Evolutionary conservation across 169 alveolate species (phyloP).

Genomic region (Perkinsus olseni): DNA sequence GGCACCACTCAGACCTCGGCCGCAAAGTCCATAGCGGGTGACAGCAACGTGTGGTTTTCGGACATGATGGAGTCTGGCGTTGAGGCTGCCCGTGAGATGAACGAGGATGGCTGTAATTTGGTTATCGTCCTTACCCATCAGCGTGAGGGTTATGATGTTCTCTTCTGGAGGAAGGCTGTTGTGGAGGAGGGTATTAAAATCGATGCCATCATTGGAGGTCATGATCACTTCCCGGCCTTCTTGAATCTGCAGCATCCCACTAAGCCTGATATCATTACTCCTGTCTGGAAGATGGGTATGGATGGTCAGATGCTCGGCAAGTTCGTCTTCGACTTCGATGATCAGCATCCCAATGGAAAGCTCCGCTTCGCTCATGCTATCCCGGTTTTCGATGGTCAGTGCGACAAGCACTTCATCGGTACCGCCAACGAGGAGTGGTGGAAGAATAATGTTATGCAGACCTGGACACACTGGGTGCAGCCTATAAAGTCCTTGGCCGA

Average conservation of each 20-base stretch:
- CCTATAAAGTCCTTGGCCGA: neutral
- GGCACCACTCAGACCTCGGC: neutral
- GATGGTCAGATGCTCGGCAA: neutral
- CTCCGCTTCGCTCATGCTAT: neutral
- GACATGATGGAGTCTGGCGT: neutral
- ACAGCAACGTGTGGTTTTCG: neutral
- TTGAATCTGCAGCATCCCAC: neutral
- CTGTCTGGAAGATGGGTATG: neutral
- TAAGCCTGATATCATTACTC: neutral
- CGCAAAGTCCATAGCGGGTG: neutral
- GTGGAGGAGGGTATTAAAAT: neutral
- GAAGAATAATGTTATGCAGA: neutral
- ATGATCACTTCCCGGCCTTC: neutral
- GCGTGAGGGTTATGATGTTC: neutral
- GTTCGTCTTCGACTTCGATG: neutral
- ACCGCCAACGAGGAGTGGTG: neutral
- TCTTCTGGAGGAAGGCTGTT: neutral
- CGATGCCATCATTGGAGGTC: neutral
- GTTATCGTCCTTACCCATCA: neutral
- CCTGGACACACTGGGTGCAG: neutral
- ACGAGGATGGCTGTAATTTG: neutral
- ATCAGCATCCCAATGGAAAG: neutral
- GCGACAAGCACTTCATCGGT: neutral
- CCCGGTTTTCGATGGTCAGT: neutral
- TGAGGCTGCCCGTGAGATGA: neutral